phyloP scores from a whole-genome alignment of 176 grass and related monocot species.

The Aechmea fasciata region DNA sequence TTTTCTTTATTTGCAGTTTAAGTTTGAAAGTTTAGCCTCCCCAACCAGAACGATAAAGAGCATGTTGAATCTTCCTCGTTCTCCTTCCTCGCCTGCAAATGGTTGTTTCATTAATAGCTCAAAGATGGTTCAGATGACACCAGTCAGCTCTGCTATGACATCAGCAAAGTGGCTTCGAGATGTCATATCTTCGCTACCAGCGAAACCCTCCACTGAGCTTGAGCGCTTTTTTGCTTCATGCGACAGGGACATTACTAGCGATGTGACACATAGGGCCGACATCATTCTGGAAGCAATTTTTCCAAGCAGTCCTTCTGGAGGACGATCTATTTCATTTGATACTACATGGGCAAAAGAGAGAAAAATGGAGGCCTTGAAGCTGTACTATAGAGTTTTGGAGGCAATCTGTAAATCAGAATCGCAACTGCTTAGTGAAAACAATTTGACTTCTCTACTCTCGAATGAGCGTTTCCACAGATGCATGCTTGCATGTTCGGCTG shows the following conservation, averaged over 20 bases:
- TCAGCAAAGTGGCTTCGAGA: constrained; percentile 92
- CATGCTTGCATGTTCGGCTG: constrained; percentile 90
- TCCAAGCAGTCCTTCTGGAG: constrained; percentile 39
- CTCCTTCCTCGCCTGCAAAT: constrained; percentile 51
- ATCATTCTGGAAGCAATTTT: constrained; percentile 88
- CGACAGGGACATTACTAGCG: constrained; percentile 41
- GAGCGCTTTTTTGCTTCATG: constrained; percentile 61
- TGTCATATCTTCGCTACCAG: constrained; percentile 64
- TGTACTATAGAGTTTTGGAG: constrained; percentile 84
- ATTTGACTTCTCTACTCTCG: constrained; percentile 66
- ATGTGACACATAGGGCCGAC: constrained; percentile 46
- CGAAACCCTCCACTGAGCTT: constrained; percentile 66
- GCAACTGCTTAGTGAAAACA: constrained; percentile 37
- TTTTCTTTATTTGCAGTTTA: constrained; percentile 50
- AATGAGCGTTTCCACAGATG: constrained; percentile 90
- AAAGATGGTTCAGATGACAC: constrained; percentile 68
- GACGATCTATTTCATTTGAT: constrained; percentile 43
- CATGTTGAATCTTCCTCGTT: constrained; percentile 54
- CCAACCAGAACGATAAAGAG: constrained; percentile 66
- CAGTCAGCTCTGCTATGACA: constrained; percentile 86
- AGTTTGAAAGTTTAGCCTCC: constrained; percentile 58
- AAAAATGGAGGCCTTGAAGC: constrained; percentile 84
- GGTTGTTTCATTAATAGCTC: constrained; percentile 31
- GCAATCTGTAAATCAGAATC: constrained; percentile 70
- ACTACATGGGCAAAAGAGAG: constrained; percentile 75